Base-by-base conservation (phyloP, 306 rosid genomes). In the Inga laurina region DNA sequence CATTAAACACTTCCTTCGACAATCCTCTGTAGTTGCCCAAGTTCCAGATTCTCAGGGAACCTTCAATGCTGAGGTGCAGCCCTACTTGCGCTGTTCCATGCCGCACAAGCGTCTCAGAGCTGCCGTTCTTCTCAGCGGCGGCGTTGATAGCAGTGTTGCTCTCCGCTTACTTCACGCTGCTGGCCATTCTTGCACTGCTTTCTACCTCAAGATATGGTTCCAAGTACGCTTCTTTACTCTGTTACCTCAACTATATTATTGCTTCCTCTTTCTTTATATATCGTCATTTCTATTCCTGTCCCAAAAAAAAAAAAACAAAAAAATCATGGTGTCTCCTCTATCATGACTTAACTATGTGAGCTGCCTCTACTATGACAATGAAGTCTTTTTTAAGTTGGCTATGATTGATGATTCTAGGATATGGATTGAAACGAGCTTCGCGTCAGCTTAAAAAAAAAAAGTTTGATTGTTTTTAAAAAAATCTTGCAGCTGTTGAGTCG, bases 161-260 rank as follows among this genome's bases (percentile, higher is more conserved):
- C 97, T 96, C 82, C 94, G 93, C 21, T 89, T 96, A 8, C 98
- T 92, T 64, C 97, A 91, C 37, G 94, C 98, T 30, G 94, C 94
- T 19, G 97, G 98, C 7, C 98, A 96, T 80, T 89, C 92, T 45
- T 96, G 99, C 86, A 89, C 93, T 51, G 98, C 97, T 75, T 92
- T 93, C 90, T 96, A 92, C 82, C 97, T 93, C 82, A 93, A 92
- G 83, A 96, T 96, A 54, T 93, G 98, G 98, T 96, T 96, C 85
- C 99, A 93, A 87, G 98, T 93, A 83, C 9, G 82, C 32, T 3
- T 15, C 66, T 39, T 22, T 24, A 15, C 16, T 61, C 51, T 12
- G 9, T 57, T 10, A 15, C n/a, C 52, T 56, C 45, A 54, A 54
- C 46, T 7, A 5, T 52, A 19, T 19, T 11, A 52, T 32, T 34